Base-by-base conservation (phyloP, 2,329 filamentous ascomycete species). In the Gnomoniopsis smithogilvyi region DNA sequence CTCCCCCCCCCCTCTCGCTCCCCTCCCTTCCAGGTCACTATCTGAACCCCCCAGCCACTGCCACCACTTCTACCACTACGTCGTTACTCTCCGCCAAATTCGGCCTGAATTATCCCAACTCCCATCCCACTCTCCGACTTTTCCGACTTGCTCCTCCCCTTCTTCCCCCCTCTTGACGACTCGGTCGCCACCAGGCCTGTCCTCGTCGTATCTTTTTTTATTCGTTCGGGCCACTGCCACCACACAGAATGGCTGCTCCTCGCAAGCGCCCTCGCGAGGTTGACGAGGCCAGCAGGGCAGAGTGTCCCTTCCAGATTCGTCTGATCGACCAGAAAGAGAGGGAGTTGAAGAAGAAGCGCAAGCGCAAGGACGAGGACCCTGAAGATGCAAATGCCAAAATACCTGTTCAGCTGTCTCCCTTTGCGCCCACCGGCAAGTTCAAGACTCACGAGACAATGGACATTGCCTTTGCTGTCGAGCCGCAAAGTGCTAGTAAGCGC, bases 401-500 rank as follows among this genome's bases (percentile, higher is more conserved):
- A 58, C 70, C 77, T 58, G 71, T 81, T 41, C 82, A 85, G 65
- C 71, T 76, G 55, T 81, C 81, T 45, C 82, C 82, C 21, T 85
- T 85, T 68, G 70, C 77, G 53, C 81, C 82, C 12, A 72, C 73
- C 38, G 82, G 82, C 67, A 79, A 76, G 64, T 84, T 85, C 72
- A 82, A 79, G 66, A 77, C 76, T 0, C 72, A 78, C 65, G 78
- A 80, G 62, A 80, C 75, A 30, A 77, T 85, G 79, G 80, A 84
- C 62, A 70, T 83, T 12, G 75, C 81, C 66, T 85, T 84, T 63
- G 74, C 76, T 24, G 78, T 85, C 34, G 76, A 80, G 55, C 82
- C 82, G 3, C 73, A 41, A 12, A 41, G 38, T n/a, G 38, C 38
- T 15, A 41, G 75, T 26, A 77, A 80, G 68, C 74, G 75, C 65